Base-by-base conservation (phyloP, 345 rosid genomes). In the Moricandia moricandioides region DNA sequence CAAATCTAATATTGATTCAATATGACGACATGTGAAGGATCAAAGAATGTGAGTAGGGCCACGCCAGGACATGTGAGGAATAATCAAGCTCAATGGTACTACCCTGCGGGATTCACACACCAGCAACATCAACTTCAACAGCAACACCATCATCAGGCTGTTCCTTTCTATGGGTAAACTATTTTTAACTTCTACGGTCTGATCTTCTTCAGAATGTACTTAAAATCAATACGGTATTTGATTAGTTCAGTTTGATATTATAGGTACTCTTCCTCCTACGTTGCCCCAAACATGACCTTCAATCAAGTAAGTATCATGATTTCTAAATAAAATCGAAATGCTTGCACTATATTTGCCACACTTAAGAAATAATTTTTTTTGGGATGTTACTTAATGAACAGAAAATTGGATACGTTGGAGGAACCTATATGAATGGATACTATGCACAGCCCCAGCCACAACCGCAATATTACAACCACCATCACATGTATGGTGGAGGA, bases 51-150 rank as follows among this genome's bases (percentile, higher is more conserved):
- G 64, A 86, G 83, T 37, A 87, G 89, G 78, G 69, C 85, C 70
- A 65, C 88, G 33, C 70, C 87, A 73, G 52, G 86, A 54, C 63
- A 30, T 69, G 83, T 88, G 45, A 84, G 86, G 5, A 81, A 88
- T 16, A 86, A 83, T 78, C 98, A 85, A 27, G 82, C 86, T 75
- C 99, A 86, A 67, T 89, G 96, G 96, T 90, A 90, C 62, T 94
- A 90, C 63, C 96, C 92, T 1, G 76, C 84, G 1, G 87, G 88
- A 45, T 89, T 43, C 76, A 90, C 86, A 34, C 88, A 84, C 24
- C 91, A 82, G 34, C 88, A 79, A 14, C 76, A 70, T 24, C 75
- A 75, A 52, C 30, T 37, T 67, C 79, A 61, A 61, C 80, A 49
- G 40, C 77, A 66, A 7, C 62, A 67, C 0, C 73, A 34, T 64